Evolutionary conservation across 2,329 filamentous ascomycete genomes (phyloP).

Genomic region (Scedosporium boydii): DNA sequence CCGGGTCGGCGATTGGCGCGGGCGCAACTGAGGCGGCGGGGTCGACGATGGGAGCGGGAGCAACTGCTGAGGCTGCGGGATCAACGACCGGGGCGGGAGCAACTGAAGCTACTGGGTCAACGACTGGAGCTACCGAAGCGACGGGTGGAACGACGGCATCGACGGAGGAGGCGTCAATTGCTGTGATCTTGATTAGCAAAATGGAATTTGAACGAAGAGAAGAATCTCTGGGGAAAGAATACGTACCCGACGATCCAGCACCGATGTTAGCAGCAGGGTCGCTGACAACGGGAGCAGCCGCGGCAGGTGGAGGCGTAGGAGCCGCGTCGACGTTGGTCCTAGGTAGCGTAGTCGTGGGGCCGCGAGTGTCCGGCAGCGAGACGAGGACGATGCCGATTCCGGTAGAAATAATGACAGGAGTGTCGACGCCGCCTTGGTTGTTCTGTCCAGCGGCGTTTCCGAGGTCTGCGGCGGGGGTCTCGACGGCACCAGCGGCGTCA

Average conservation of each 20-base stretch:
- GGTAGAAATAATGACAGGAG: background rate
- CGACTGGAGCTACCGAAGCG: background rate
- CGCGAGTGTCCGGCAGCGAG: constrained; percentile 4
- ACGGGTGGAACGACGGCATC: background rate
- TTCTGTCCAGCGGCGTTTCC: background rate
- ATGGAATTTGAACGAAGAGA: background rate
- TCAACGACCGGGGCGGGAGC: constrained; percentile 3
- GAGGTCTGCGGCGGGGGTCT: constrained; percentile 2
- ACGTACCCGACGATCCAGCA: background rate
- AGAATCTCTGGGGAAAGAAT: background rate
- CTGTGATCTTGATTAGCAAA: too few species aligned
- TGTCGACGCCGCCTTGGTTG: background rate
- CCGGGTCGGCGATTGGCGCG: constrained; percentile 3
- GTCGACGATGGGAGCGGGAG: background rate
- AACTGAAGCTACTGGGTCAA: constrained; percentile 5
- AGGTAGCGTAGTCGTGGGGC: constrained; percentile 2
- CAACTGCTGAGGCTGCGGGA: constrained; percentile 4
- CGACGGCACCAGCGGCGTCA: background rate
- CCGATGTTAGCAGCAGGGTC: background rate
- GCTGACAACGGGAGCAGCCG: background rate
- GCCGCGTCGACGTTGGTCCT: background rate
- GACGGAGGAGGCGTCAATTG: background rate
- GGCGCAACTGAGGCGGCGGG: constrained; percentile 6
- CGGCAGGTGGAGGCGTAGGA: background rate
- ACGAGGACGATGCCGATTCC: constrained; percentile 5